Conservation (phyloP, 176 grass and related monocot species). For the Ampelocalamus luodianensis region DNA sequence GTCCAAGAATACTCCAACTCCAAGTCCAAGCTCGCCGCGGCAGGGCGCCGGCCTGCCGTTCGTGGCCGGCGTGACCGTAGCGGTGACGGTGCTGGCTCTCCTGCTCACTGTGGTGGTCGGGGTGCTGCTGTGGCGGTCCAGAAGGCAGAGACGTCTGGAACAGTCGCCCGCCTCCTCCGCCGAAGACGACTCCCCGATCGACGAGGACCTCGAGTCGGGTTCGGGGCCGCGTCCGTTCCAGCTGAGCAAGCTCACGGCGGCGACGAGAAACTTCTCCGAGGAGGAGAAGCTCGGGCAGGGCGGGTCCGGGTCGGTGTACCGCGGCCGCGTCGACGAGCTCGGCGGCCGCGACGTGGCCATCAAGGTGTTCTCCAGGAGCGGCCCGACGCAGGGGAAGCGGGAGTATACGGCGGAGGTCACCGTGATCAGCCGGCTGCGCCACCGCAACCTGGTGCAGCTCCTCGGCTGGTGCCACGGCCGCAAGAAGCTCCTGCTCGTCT, state of each 20-base stretch:
- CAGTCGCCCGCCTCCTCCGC: background rate
- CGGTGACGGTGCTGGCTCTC: background rate
- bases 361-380: background rate
- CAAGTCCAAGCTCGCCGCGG: background rate
- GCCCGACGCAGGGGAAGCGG: slow-evolving; percentile 40
- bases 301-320: slow-evolving; percentile 4
- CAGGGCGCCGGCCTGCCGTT: background rate
- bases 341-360: background rate
- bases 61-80: background rate
- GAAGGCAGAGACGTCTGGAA: background rate
- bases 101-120: background rate
- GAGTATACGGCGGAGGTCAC: slow-evolving; percentile 57
- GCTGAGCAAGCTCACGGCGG: background rate
- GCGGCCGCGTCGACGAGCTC: background rate
- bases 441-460: slow-evolving; percentile 77
- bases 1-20: background rate
- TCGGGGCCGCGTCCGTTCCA: slow-evolving; percentile 15
- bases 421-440: slow-evolving; percentile 65
- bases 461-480: slow-evolving; percentile 64
- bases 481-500: slow-evolving; percentile 45
- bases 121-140: background rate
- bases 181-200: background rate
- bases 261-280: slow-evolving; percentile 24
- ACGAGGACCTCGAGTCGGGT: background rate
- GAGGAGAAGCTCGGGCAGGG: slow-evolving; percentile 26